Percentiles rank a stretch among this genome's conserved stretches.
phyloP scores from a whole-genome alignment of 1,284 basidiomycete species.

The Fomitiporia mediterranea region DNA sequence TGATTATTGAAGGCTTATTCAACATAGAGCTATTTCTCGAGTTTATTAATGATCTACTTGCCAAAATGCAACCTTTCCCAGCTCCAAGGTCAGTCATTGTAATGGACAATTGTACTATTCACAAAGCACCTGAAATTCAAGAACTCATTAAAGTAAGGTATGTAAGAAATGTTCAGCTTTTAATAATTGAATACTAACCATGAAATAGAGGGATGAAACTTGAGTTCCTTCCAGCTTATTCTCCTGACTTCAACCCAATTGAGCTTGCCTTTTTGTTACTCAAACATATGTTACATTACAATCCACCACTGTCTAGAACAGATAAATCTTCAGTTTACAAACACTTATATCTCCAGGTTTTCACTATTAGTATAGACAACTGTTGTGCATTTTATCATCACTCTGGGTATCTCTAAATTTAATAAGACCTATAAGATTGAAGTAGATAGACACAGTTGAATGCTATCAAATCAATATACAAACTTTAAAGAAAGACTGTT shows the following conservation, averaged over 20 bases:
- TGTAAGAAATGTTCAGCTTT: conserved; percentile 4
- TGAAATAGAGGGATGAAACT: conserved; percentile 18
- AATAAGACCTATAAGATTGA: no score
- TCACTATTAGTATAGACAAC: neutral
- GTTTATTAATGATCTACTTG: conserved; percentile 30
- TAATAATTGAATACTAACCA: neutral
- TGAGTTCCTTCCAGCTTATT: conserved; percentile 22
- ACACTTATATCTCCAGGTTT: neutral
- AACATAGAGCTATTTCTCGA: conserved; percentile 23
- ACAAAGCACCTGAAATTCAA: neutral
- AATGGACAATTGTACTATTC: neutral
- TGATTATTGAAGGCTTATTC: conserved; percentile 28
- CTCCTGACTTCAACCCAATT: conserved; percentile 25
- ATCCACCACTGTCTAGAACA: neutral
- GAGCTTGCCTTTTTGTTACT: conserved; percentile 21
- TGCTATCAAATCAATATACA: no score
- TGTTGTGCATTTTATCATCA: neutral
- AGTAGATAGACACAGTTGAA: no score
- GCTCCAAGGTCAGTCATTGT: conserved; percentile 18
- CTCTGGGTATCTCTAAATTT: neutral
- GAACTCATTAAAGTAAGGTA: neutral
- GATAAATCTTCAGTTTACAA: neutral
- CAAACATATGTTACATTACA: conserved; percentile 11
- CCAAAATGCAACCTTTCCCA: conserved; percentile 28
- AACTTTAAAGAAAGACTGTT: no score